These are phyloP conservation scores for Wickerhamiella occidentalis DNA, from an alignment of 805 yeast genomes.

Conservation along the genomic window DNA sequence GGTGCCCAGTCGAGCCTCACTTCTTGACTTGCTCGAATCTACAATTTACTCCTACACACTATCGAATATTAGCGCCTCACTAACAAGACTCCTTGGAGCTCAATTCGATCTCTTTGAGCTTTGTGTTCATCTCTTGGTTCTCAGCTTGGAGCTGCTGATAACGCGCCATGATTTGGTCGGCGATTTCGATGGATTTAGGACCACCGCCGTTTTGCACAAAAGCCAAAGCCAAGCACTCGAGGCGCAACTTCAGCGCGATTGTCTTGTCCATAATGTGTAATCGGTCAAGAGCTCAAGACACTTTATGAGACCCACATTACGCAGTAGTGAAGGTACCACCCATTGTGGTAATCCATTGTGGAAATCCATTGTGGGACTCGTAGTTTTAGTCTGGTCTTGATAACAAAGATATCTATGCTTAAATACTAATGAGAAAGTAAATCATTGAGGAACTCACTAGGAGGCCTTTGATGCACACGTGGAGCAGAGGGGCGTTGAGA, in stretches of 20 bases:
- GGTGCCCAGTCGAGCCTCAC: too few relatives aligned
- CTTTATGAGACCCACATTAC: neutral
- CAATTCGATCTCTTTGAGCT: neutral
- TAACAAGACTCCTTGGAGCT: neutral
- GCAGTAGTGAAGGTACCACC: too few relatives aligned
- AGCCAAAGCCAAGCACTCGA: slow-evolving; percentile 6
- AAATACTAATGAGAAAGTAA: slow-evolving; percentile 3
- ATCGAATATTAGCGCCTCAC: too few relatives aligned
- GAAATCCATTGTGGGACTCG: too few relatives aligned
- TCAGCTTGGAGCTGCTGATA: neutral
- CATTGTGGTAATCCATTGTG: too few relatives aligned
- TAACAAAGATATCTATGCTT: neutral
- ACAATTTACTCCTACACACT: too few relatives aligned
- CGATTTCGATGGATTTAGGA: neutral
- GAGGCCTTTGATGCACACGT: slow-evolving; percentile 2
- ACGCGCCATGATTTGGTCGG: slow-evolving; percentile 5
- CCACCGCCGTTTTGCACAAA: slow-evolving; percentile 1
- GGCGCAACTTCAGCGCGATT: neutral
- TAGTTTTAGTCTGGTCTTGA: too few relatives aligned
- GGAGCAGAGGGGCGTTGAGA: neutral
- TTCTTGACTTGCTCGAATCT: too few relatives aligned
- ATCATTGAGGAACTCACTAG: slow-evolving; percentile 6
- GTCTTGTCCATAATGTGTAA: neutral
- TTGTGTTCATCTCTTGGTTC: neutral
- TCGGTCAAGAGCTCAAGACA: neutral